These are phyloP conservation scores for Candolleomyces eurysporus DNA, from an alignment of 768 basidiomycete species.

Conservation along the genomic window DNA sequence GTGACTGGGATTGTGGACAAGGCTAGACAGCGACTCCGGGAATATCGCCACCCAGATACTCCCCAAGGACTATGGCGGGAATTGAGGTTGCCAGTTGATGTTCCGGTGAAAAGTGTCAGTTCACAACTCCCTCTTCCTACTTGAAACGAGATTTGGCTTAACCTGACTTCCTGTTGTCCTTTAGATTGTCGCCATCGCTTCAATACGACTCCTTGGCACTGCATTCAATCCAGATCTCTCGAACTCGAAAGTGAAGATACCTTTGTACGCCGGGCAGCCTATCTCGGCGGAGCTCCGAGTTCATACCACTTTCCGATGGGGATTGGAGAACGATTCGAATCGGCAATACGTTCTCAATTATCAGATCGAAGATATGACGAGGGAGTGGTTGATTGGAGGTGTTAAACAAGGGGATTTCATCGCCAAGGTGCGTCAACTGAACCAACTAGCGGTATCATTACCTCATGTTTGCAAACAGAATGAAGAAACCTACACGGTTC, in stretches of 20 bases:
- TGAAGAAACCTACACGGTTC: constrained; percentile 52
- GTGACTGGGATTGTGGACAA: constrained; percentile 16
- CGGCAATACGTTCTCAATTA: constrained; percentile 63
- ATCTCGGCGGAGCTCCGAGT: constrained; percentile 68
- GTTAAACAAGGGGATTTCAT: constrained; percentile 81
- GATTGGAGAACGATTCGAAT: constrained; percentile 40
- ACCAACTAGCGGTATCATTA: constrained; percentile 5
- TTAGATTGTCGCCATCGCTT: constrained; percentile 67
- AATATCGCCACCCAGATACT: constrained; percentile 38
- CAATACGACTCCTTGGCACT: constrained; percentile 46
- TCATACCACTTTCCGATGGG: constrained; percentile 78
- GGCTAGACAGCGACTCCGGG: constrained; percentile 36
- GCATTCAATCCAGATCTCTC: constrained; percentile 33
- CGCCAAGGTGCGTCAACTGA: constrained; percentile 54
- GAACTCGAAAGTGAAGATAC: constrained; percentile 17
- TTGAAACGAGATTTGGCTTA: not conserved
- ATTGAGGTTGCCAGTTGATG: constrained; percentile 80
- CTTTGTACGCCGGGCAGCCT: constrained; percentile 85
- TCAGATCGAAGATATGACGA: constrained; percentile 76
- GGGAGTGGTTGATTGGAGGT: constrained; percentile 90
- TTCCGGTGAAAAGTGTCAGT: constrained; percentile 78
- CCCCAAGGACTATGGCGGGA: constrained; percentile 62
- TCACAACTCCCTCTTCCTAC: constrained; percentile 6
- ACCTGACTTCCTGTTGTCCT: constrained; percentile 7
- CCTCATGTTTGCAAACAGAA: constrained; percentile 43